Percentiles rank a stretch among this genome's conserved stretches.
phyloP scores from a whole-genome alignment of 2,329 filamentous ascomycete species.

The Aspergillus quadrilineatus region DNA sequence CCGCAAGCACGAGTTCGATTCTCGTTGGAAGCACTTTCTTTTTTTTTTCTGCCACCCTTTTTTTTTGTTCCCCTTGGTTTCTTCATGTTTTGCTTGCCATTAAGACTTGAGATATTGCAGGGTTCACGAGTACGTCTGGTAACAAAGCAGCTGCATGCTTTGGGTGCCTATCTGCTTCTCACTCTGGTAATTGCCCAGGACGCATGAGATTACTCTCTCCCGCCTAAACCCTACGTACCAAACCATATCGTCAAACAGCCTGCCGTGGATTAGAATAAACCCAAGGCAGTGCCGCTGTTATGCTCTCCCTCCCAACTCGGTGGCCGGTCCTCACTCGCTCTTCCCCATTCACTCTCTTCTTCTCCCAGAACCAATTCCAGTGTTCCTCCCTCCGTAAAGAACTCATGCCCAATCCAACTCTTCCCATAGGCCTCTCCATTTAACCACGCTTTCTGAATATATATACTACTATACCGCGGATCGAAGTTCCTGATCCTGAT shows the following conservation, averaged over 20 bases:
- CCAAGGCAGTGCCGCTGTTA: no score
- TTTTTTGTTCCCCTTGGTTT: no score
- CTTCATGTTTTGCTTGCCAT: no score
- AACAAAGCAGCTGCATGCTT: no score
- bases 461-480: slow-evolving; percentile 53
- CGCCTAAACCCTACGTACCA: no score
- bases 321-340: slow-evolving; percentile 57
- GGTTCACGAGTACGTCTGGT: no score
- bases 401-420: slow-evolving; percentile 68
- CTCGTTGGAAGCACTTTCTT: slow-evolving; percentile 13
- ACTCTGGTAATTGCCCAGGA: no score
- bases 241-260: no score
- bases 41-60: neutral
- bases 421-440: slow-evolving; percentile 59
- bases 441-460: slow-evolving; percentile 64
- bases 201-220: no score
- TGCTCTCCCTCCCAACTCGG: slow-evolving; percentile 42
- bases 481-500: slow-evolving; percentile 62
- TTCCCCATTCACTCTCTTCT: slow-evolving; percentile 67
- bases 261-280: no score
- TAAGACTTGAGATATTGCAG: no score
- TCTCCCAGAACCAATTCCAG: slow-evolving; percentile 62
- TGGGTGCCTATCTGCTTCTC: no score
- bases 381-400: slow-evolving; percentile 64
- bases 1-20: slow-evolving; percentile 18